Conservation (phyloP, 1,284 basidiomycete species). For the Cryptococcus hybrid region DNA sequence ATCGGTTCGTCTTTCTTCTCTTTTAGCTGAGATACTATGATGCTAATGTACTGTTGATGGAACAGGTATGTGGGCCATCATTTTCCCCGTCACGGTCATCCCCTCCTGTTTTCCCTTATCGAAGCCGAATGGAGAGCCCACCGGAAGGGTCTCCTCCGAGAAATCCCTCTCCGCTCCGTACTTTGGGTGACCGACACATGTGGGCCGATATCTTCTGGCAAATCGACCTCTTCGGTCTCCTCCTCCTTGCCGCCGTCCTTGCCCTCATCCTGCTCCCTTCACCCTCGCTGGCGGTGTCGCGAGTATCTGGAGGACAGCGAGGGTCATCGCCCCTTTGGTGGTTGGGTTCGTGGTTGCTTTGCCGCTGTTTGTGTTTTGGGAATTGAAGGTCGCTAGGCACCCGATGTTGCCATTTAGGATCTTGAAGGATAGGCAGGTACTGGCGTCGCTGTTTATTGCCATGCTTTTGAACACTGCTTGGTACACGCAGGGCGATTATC, state of each 20-base stretch:
- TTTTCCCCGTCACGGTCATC: conserved; percentile 46
- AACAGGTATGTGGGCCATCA: conserved; percentile 50
- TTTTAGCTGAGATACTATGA: neutral
- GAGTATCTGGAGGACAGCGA: conserved; percentile 38
- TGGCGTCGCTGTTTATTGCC: conserved; percentile 47
- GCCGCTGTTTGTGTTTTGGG: conserved; percentile 49
- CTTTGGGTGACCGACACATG: conserved; percentile 10
- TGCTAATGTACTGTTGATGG: neutral
- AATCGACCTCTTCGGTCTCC: conserved; percentile 48
- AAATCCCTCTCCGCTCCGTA: conserved; percentile 34
- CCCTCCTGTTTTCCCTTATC: conserved; percentile 41
- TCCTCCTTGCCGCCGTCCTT: conserved; percentile 44
- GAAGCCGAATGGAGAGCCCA: conserved; percentile 35
- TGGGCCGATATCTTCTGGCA: conserved; percentile 50
- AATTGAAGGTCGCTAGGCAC: conserved; percentile 41
- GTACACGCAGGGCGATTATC: conserved; percentile 48
- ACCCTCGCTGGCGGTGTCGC: conserved; percentile 45
- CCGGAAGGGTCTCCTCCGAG: conserved; percentile 30
- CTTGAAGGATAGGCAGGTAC: conserved; percentile 47
- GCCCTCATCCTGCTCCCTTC: conserved; percentile 48
- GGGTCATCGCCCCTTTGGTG: conserved; percentile 50
- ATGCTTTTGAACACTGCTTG: conserved; percentile 48
- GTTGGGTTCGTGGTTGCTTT: conserved; percentile 45
- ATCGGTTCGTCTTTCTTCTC: conserved; percentile 13
- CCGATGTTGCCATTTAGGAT: conserved; percentile 49